Evolutionary conservation across 1,139 yeast genomes (phyloP).

Genomic region (Yamadazyma buinensis): DNA sequence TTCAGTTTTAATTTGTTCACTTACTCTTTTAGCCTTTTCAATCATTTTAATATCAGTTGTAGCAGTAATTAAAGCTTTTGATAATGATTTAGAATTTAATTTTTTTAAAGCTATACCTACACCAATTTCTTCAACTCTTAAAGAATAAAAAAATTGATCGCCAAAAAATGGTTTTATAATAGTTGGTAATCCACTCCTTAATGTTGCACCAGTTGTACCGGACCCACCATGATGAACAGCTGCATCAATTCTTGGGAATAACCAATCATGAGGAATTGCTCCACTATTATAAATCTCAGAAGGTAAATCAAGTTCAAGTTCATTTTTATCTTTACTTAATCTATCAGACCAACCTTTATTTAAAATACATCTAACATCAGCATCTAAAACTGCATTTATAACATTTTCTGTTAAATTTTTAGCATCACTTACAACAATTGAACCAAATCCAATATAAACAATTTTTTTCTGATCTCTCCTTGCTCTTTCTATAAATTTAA

Average conservation of each 20-base stretch:
- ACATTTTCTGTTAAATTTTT: slow-evolving; percentile 73
- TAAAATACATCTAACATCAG: slow-evolving; percentile 81
- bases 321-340: slow-evolving; percentile 23
- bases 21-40: slow-evolving; percentile 59
- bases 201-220: slow-evolving; percentile 92
- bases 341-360: slow-evolving; percentile 97
- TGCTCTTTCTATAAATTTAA: slow-evolving; percentile 63
- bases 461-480: slow-evolving; percentile 57
- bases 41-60: slow-evolving; percentile 65
- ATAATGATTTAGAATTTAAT: slow-evolving; percentile 58
- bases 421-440: slow-evolving; percentile 86
- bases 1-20: slow-evolving; percentile 61
- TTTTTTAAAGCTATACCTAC: slow-evolving; percentile 75
- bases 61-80: slow-evolving; percentile 65
- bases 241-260: slow-evolving; percentile 83
- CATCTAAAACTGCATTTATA: slow-evolving; percentile 68
- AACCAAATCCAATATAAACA: slow-evolving; percentile 93
- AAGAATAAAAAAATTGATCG: slow-evolving; percentile 90
- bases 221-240: slow-evolving; percentile 98
- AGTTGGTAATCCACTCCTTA: slow-evolving; percentile 84
- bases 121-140: slow-evolving; percentile 82
- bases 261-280: slow-evolving; percentile 89
- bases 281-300: slow-evolving; percentile 66
- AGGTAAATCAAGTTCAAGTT: slow-evolving; percentile 51
- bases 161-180: slow-evolving; percentile 94